Evolutionary conservation across 2,329 filamentous ascomycete genomes (phyloP), one percentile per base, ranked within the genome.

Genomic region (Dichotomopilus funicola): DNA sequence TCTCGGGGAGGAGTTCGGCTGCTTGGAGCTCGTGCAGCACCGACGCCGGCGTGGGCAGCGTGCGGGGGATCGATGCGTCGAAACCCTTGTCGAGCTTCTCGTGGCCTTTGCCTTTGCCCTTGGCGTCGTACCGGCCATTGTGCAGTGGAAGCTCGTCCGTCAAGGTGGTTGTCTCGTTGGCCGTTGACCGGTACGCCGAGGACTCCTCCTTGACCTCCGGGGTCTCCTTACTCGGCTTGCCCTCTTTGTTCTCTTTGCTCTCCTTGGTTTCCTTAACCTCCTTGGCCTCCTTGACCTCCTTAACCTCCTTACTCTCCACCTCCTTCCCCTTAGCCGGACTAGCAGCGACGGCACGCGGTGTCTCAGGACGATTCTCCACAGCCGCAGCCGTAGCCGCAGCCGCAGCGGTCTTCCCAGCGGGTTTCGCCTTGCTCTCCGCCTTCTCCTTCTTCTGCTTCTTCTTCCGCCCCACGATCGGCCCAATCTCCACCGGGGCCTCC

Each of bases 371-470:
- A 50, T 63, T 66, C 4, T 48, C 58, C 2, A 62, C 72, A 62
- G 64, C 56, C 2, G 62, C 62, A 9, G 59, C 55, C 36, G 62
- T 68, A 27, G 19, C 19, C 2, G 62, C 72, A 62, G 64, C 56
- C 2, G 62, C 62, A 9, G 59, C 55, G 36, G 62, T 68, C 10
- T 44, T 49, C 43, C 54, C 61, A 46, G 62, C 66, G 19, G 61
- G 50, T 36, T 63, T 66, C 63, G 71, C 72, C 59, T 82, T 85
- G 63, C 87, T 83, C 71, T 90, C 92, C 76, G 71, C 72, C 59
- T 82, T 85, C 63, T 87, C 83, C 71, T 90, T 92, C 76, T 88
- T 91, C 68, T 88, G 82, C 73, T 92, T 94, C 76, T 90, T 92
- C 76, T 91, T 91, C 51, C 89, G 82, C 37, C 87, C 87, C 49